A percentile compares a stretch with the other conserved stretches of the same genome.
phyloP scores from a whole-genome alignment of 345 rosid genomes.

The Eucalyptus globulus region DNA sequence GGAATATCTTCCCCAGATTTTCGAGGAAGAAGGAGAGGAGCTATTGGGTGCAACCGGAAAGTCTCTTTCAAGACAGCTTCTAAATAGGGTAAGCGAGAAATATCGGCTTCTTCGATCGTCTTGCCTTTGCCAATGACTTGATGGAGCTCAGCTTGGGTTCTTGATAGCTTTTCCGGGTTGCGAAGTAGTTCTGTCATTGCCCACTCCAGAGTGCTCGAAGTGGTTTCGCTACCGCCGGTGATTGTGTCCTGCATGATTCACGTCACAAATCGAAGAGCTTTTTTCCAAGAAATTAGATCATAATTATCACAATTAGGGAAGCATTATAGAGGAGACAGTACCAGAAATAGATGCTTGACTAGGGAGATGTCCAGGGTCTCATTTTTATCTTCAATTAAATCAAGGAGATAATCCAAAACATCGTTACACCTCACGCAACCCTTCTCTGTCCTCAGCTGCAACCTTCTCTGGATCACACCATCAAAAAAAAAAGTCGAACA shows the following conservation, averaged over 20 bases:
- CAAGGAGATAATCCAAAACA: slow-evolving; percentile 21
- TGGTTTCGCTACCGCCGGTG: background rate
- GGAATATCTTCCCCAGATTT: background rate
- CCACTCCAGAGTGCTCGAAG: background rate
- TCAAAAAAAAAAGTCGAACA: slow-evolving; percentile 5
- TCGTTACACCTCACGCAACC: background rate
- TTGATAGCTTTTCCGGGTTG: background rate
- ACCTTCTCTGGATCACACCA: background rate
- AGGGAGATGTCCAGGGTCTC: background rate
- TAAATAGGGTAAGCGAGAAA: background rate
- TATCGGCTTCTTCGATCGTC: background rate
- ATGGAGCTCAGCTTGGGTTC: background rate
- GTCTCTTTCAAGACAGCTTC: background rate
- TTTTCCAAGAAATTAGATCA: background rate
- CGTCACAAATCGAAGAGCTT: background rate
- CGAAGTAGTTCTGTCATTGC: background rate
- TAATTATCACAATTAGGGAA: background rate
- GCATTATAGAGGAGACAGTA: background rate
- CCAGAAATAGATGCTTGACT: background rate
- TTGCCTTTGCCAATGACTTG: background rate
- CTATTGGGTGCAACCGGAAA: background rate
- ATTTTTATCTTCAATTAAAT: background rate
- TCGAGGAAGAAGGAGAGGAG: background rate
- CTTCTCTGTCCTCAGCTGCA: background rate
- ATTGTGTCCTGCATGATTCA: background rate